Evolutionary conservation across 805 yeast species (phyloP).

Genomic region (Candida endomychidarum): DNA sequence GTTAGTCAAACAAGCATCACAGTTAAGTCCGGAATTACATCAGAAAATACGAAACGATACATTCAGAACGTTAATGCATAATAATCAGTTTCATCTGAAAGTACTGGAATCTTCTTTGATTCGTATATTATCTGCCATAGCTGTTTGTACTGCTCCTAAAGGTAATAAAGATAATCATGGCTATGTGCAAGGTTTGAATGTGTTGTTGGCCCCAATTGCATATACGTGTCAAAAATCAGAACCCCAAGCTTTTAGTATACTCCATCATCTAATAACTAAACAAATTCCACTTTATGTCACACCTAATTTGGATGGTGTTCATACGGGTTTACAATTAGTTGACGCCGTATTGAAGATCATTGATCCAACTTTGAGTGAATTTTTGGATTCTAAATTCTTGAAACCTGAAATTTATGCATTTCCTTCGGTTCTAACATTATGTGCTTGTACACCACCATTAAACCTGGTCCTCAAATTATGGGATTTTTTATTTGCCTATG

Average conservation of each 20-base stretch:
- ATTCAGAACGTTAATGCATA: slow-evolving; percentile 80
- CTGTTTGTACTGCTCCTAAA: slow-evolving; percentile 45
- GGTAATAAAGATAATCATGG: slow-evolving; percentile 26
- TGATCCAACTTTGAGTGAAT: slow-evolving; percentile 67
- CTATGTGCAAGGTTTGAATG: slow-evolving; percentile 93
- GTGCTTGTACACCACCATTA: slow-evolving; percentile 87
- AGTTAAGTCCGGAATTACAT: slow-evolving; percentile 48
- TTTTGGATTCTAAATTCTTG: slow-evolving; percentile 60
- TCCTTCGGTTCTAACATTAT: slow-evolving; percentile 76
- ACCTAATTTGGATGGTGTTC: slow-evolving; percentile 78
- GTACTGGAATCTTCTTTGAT: slow-evolving; percentile 71
- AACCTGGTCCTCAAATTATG: slow-evolving; percentile 73
- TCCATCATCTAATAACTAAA: slow-evolving; percentile 57
- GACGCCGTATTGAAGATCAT: slow-evolving; percentile 69
- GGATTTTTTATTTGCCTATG: slow-evolving; percentile 92
- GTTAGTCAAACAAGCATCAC: slow-evolving; percentile 50
- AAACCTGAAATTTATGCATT: slow-evolving; percentile 87
- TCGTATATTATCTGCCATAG: slow-evolving; percentile 71
- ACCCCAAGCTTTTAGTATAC: slow-evolving; percentile 78
- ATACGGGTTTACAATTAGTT: slow-evolving; percentile 71
- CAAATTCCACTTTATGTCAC: slow-evolving; percentile 78
- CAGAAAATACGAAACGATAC: slow-evolving; percentile 82
- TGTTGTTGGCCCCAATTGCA: slow-evolving; percentile 78
- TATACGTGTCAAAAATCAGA: slow-evolving; percentile 70
- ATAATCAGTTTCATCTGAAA: slow-evolving; percentile 56